Conservation (phyloP, 2,329 filamentous ascomycete species). For the Cercospora nicotianae region DNA sequence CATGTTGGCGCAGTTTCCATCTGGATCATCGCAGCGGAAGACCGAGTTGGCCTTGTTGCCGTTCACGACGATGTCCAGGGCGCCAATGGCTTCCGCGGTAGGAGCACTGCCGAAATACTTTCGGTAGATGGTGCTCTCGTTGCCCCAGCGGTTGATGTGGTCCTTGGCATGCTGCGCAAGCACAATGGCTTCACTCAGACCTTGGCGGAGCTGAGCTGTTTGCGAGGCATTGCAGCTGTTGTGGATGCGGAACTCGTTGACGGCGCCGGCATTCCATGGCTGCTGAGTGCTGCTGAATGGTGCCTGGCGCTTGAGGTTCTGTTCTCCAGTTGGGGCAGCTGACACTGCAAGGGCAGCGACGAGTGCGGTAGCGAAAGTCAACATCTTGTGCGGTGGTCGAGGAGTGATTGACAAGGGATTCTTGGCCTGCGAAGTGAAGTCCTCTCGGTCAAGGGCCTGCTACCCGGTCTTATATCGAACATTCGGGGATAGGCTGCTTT, state of each 20-base stretch:
- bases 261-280: constrained; percentile 39
- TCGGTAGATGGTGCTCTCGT: constrained; percentile 58
- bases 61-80: constrained; percentile 60
- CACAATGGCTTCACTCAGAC: constrained; percentile 58
- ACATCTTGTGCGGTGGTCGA: constrained; percentile 16
- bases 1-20: constrained; percentile 57
- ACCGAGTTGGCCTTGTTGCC: constrained; percentile 58
- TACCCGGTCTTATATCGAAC: constrained; percentile 7
- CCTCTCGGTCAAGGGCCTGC: constrained; percentile 1
- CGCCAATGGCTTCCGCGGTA: constrained; percentile 60
- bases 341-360: constrained; percentile 20
- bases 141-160: constrained; percentile 60
- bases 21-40: constrained; percentile 69
- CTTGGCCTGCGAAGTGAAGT: constrained; percentile 1
- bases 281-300: constrained; percentile 18
- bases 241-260: constrained; percentile 56
- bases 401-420: neutral
- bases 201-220: constrained; percentile 55
- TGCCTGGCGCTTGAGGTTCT: constrained; percentile 20
- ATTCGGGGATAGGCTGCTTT: neutral
- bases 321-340: constrained; percentile 18
- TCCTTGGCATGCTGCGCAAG: constrained; percentile 63
- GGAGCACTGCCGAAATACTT: constrained; percentile 67
- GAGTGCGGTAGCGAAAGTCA: constrained; percentile 15
- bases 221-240: constrained; percentile 66